Evolutionary conservation across 805 yeast genomes (phyloP), one percentile per base, ranked within the genome.

Genomic region (Cyberlindnera mycetangii): DNA sequence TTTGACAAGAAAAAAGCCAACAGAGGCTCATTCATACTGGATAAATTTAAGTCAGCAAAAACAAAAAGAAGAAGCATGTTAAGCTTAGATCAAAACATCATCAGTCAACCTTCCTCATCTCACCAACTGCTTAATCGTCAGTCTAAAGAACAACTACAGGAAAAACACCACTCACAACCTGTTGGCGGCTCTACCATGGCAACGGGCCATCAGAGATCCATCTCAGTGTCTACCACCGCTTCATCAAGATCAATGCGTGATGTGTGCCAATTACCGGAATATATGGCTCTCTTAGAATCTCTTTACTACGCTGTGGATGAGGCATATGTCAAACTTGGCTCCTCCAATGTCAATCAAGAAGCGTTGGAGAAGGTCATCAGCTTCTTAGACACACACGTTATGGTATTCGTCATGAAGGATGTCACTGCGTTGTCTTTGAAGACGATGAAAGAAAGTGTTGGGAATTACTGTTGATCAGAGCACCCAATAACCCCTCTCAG

Each of bases 161-260:
- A 45, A 7, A 32, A 30, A 17, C 33, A 21, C 33, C 21, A 31
- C 16, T 36, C 42, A 16, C 39, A 30, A 21, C 33, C 44, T 10
- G 12, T 11, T 25, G 12, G 12, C 28, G 14, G 28, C 28, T 25
- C 12, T 25, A 7, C 28, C 10, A 25, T 10, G 10, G 25, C 10
- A 12, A 16, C 35, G 14, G 16, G 15, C 7, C 51, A 50, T 30
- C 14, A 40, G 1, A 37, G 49, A 38, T 40, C 47, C 5, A 28
- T 39, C 1, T 43, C 49, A n/a, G 40, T 45, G 4, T 37, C 49
- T 14, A 42, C 48, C 1, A 5, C 42, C 3, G 25, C 37, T 5
- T 45, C 54, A 2, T 33, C 48, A 7, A 37, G 50, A 16, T 46
- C 54, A 7, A 39, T 42, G 31, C 44, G 43, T 16, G 54, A 51